Percentiles rank a stretch among this genome's conserved stretches.
These are phyloP conservation scores for Cyclotella choctawhatcheeana DNA, from an alignment of 108 stramenopile species.

Conservation along the genomic window DNA sequence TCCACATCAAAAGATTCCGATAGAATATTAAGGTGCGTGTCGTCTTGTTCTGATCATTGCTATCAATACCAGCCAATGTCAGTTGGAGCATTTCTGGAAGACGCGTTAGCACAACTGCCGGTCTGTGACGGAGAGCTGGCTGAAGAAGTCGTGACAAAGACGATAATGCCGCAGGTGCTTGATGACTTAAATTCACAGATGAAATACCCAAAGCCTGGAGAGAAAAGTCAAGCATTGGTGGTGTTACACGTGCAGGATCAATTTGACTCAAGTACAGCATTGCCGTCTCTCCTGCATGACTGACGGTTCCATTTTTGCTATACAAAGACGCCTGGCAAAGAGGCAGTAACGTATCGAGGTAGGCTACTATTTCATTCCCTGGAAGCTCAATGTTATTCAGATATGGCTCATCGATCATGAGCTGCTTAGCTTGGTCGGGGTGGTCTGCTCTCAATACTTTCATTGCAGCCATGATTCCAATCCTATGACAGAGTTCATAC, in stretches of 20 bases:
- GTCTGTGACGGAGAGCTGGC: slow-evolving; percentile 65
- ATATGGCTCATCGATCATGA: slow-evolving; percentile 68
- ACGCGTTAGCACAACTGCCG: slow-evolving; percentile 65
- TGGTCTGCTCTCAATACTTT: slow-evolving; percentile 48
- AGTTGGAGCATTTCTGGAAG: slow-evolving; percentile 80
- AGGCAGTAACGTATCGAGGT: slow-evolving; percentile 78
- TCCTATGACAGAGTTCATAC: slow-evolving; percentile 74
- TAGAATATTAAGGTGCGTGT: slow-evolving; percentile 87
- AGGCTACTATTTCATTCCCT: slow-evolving; percentile 72
- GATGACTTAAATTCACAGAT: slow-evolving; percentile 85
- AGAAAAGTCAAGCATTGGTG: slow-evolving; percentile 88
- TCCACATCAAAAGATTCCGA: slow-evolving; percentile 80
- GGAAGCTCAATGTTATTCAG: slow-evolving; percentile 50
- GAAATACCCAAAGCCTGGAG: slow-evolving; percentile 77
- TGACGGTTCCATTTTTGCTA: slow-evolving; percentile 84
- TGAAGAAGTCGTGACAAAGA: slow-evolving; percentile 72
- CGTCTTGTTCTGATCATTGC: slow-evolving; percentile 91
- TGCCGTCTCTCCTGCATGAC: slow-evolving; percentile 85
- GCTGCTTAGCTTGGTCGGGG: slow-evolving; percentile 48
- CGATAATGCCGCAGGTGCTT: slow-evolving; percentile 87
- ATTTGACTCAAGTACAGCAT: slow-evolving; percentile 82
- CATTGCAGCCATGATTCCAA: slow-evolving; percentile 74
- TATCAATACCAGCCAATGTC: slow-evolving; percentile 88
- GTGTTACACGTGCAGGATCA: slow-evolving; percentile 70
- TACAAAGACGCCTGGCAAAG: slow-evolving; percentile 86